Conservation (phyloP, 2,329 filamentous ascomycete genomes). For the Metarhizium album region DNA sequence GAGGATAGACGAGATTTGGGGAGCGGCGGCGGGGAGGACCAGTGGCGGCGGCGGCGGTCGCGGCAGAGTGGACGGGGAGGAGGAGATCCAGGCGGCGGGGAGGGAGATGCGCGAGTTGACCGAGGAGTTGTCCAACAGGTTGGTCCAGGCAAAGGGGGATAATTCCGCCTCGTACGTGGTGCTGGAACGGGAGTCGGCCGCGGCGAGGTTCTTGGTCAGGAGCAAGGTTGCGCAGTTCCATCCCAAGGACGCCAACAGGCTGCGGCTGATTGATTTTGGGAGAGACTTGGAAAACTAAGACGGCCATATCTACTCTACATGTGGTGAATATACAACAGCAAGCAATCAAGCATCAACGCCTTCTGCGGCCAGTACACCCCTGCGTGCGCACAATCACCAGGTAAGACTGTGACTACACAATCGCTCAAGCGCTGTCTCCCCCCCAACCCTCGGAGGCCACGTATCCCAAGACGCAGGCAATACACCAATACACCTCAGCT, state of each 20-base stretch:
- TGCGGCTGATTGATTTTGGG: constrained; percentile 54
- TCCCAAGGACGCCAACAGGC: constrained; percentile 47
- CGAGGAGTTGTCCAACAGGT: constrained; percentile 48
- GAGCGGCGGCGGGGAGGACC: constrained; percentile 17
- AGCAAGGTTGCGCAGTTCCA: constrained; percentile 58
- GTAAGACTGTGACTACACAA: background rate
- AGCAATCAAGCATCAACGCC: no score
- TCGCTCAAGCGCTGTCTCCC: background rate
- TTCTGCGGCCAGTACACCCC: no score
- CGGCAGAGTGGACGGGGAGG: constrained; percentile 20
- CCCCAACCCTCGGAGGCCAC: background rate
- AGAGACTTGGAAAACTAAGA: constrained; percentile 46
- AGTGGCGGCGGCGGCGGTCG: constrained; percentile 10
- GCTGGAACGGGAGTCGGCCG: constrained; percentile 49
- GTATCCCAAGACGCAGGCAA: background rate
- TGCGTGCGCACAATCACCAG: no score
- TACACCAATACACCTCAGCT: background rate
- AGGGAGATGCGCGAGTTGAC: constrained; percentile 49
- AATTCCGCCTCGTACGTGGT: constrained; percentile 46
- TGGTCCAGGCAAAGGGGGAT: constrained; percentile 43
- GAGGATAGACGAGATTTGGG: constrained; percentile 56
- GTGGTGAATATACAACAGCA: background rate
- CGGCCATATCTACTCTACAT: background rate
- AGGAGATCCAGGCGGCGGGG: constrained; percentile 40
- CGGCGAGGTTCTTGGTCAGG: constrained; percentile 51